Conservation (phyloP, 176 grass and related monocot genomes). For the Juncus effusus region DNA sequence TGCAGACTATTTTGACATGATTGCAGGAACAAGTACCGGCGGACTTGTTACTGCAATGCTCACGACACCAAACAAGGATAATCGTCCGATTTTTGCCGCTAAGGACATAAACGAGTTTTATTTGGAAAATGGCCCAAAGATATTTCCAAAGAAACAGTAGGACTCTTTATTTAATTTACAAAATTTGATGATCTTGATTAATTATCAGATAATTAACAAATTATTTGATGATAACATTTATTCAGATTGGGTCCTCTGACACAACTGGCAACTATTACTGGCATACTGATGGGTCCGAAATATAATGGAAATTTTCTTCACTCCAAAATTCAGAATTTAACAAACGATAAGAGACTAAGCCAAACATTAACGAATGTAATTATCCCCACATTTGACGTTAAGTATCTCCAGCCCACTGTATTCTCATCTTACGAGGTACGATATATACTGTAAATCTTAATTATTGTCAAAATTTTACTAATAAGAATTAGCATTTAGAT, state of each 20-base stretch:
- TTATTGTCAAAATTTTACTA: neutral
- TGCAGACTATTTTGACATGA: conserved; percentile 69
- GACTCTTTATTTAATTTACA: neutral
- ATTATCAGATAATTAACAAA: too few relatives aligned
- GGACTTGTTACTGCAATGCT: conserved; percentile 58
- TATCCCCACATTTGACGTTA: conserved; percentile 56
- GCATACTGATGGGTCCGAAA: conserved; percentile 21
- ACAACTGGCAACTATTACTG: neutral
- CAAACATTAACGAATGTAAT: conserved; percentile 50
- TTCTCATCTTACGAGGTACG: conserved; percentile 68
- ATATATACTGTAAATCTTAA: neutral
- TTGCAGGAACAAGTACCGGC: conserved; percentile 67
- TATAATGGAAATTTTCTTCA: conserved; percentile 51
- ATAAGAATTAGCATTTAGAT: neutral
- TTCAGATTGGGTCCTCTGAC: conserved; percentile 14
- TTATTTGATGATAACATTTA: neutral
- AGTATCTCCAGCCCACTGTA: conserved; percentile 51
- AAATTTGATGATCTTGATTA: neutral
- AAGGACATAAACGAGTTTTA: conserved; percentile 49
- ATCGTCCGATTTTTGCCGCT: conserved; percentile 48
- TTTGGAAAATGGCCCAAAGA: conserved; percentile 51
- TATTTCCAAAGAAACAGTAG: conserved; percentile 46
- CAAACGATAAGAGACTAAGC: conserved; percentile 17
- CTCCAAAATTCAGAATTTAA: conserved; percentile 39
- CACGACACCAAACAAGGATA: conserved; percentile 35